Evolutionary conservation across 1,139 yeast species (phyloP), one percentile per base, ranked within the genome.

Genomic region (Candida gigantensis): DNA sequence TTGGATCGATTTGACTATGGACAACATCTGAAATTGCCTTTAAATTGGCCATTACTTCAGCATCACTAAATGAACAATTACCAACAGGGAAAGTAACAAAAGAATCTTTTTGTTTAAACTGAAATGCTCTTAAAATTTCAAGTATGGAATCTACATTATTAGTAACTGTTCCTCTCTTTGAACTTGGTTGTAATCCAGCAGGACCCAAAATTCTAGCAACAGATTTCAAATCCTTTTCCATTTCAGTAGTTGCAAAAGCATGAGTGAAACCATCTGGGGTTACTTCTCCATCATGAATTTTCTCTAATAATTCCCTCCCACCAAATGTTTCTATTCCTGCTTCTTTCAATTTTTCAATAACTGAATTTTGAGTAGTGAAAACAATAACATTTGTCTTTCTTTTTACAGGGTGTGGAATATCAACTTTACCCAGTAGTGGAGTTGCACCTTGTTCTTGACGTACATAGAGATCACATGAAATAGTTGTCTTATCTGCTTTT

Each of bases 161-260:
- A 1, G 87, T 72, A 12, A 92, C 94, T 2, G 97, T 90, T 11
- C 96, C 95, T 56, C 81, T 84, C 65, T 89, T 90, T 12, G 77
- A 79, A 33, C 77, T 74, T 34, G 98, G 98, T 87, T 90, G 84
- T 46, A 92, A 73, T 19, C 96, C 96, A 53, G 74, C 80, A 28
- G 96, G 95, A 42, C 98, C 97, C 47, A 94, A 72, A 11, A 75
- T 69, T 54, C 89, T 77, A 19, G 95, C 96, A 24, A 88, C 67
- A 36, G 75, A 70, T 44, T 73, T 75, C 49, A 92, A 70, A 28
- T 75, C 72, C 18, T 76, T 64, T 27, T 77, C 74, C 45, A 88
- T 77, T 34, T 88, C 96, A 2, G 95, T 84, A 2, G 96, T 84
- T 6, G 97, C 95, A 53, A 84, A 82, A 25, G 89, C 81, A 53